Evolutionary conservation across 768 basidiomycete species (phyloP).

Genomic region (Lactifluus volemus): DNA sequence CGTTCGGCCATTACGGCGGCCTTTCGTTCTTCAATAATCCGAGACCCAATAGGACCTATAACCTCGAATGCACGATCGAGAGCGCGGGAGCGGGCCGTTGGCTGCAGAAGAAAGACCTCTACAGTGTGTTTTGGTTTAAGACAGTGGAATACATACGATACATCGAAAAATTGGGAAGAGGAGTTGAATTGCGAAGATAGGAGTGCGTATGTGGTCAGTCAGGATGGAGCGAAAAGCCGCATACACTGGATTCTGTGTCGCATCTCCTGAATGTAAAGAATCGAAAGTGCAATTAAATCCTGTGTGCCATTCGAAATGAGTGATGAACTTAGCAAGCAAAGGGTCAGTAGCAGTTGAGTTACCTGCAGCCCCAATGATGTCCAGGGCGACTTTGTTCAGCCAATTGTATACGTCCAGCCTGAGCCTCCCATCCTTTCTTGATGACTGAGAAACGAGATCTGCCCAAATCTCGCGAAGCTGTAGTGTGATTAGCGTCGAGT

Average conservation of each 20-base stretch:
- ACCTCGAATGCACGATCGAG: conserved; percentile 28
- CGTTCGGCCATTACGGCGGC: conserved; percentile 5
- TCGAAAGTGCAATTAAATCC: conserved; percentile 35
- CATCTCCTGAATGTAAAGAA: conserved; percentile 22
- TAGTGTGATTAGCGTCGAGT: too few relatives aligned
- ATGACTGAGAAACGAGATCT: background rate
- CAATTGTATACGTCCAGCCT: conserved; percentile 15
- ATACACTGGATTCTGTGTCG: conserved; percentile 26
- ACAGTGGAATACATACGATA: conserved; percentile 28
- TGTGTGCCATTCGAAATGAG: conserved; percentile 10
- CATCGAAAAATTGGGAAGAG: conserved; percentile 31
- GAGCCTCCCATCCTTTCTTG: too few relatives aligned
- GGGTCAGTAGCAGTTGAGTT: background rate
- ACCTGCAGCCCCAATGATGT: conserved; percentile 24
- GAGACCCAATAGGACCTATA: conserved; percentile 41
- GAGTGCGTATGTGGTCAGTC: background rate
- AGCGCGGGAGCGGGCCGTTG: conserved; percentile 18
- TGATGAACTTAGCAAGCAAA: background rate
- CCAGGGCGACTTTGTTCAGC: conserved; percentile 21
- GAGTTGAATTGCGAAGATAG: conserved; percentile 28
- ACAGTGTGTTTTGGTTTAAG: background rate
- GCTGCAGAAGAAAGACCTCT: conserved; percentile 16
- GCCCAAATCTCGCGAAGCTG: conserved; percentile 27
- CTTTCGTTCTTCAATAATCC: too few relatives aligned
- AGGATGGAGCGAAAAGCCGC: conserved; percentile 30